Percentiles rank a stretch among this genome's conserved stretches.
These are phyloP conservation scores for Aureobasidium lini DNA, from an alignment of 2,329 filamentous ascomycete genomes.

Conservation along the genomic window DNA sequence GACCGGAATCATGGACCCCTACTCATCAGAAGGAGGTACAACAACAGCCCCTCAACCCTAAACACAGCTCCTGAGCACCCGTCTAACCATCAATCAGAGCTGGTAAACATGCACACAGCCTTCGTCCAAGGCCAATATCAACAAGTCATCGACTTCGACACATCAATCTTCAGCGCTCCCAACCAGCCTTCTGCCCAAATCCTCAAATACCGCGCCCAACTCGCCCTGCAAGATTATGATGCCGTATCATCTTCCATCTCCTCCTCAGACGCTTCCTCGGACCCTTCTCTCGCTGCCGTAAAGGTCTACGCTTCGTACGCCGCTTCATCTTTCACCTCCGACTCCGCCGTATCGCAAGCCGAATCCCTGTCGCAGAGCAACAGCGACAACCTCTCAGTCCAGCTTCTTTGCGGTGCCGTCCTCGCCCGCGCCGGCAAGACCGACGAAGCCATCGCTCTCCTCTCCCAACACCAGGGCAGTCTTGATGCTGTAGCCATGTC, in stretches of 20 bases:
- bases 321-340: conserved; percentile 25
- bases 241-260: conserved; percentile 63
- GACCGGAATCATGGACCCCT: conserved; percentile 49
- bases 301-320: conserved; percentile 63
- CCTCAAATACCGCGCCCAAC: conserved; percentile 71
- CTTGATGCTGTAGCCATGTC: conserved; percentile 74
- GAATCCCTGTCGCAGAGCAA: conserved; percentile 60
- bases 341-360: conserved; percentile 47
- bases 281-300: conserved; percentile 68
- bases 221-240: conserved; percentile 71
- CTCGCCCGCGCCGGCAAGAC: conserved; percentile 70
- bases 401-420: conserved; percentile 74
- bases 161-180: conserved; percentile 65
- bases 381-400: conserved; percentile 69
- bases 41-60: neutral
- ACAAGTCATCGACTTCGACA: conserved; percentile 78
- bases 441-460: conserved; percentile 75
- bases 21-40: conserved; percentile 55
- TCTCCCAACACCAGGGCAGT: conserved; percentile 78
- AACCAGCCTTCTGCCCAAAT: conserved; percentile 72
- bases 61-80: conserved; percentile 7
- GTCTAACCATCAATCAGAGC: conserved; percentile 39
- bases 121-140: conserved; percentile 76
- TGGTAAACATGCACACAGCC: conserved; percentile 60
- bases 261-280: conserved; percentile 49